Conservation (phyloP, 2,329 filamentous ascomycete genomes). For the Mycosphaerelloides madeirae region DNA sequence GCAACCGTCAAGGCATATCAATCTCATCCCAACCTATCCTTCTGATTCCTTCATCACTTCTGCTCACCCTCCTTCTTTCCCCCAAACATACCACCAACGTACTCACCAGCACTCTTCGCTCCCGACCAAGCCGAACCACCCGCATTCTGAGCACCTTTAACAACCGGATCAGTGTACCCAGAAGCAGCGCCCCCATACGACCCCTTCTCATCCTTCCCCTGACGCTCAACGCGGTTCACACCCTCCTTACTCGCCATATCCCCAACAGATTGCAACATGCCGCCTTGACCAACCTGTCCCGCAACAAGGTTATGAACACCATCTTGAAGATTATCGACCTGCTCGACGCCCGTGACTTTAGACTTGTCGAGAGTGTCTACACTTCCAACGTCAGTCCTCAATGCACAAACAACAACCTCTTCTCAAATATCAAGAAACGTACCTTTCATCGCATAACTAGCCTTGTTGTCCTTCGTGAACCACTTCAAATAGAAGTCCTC, state of each 20-base stretch:
- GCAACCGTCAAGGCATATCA: background rate
- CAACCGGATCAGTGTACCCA: slow-evolving; percentile 32
- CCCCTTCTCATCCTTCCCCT: slow-evolving; percentile 59
- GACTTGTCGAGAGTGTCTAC: slow-evolving; percentile 63
- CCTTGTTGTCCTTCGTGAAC: slow-evolving; percentile 74
- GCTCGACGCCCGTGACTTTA: slow-evolving; percentile 63
- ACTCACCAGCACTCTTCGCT: slow-evolving; percentile 31
- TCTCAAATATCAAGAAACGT: slow-evolving; percentile 23
- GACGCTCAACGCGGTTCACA: slow-evolving; percentile 59
- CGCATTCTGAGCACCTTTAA: slow-evolving; percentile 27
- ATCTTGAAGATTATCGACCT: slow-evolving; percentile 66
- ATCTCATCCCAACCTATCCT: background rate
- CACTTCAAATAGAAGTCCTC: slow-evolving; percentile 68
- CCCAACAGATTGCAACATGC: slow-evolving; percentile 60
- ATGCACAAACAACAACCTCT: too few species aligned
- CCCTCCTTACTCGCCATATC: slow-evolving; percentile 61
- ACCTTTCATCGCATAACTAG: slow-evolving; percentile 67
- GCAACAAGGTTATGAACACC: slow-evolving; percentile 58
- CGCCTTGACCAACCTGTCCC: slow-evolving; percentile 64
- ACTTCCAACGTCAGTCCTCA: background rate
- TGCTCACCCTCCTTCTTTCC: slow-evolving; percentile 28
- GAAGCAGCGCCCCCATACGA: slow-evolving; percentile 40
- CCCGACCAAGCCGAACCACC: slow-evolving; percentile 27
- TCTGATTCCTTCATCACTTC: slow-evolving; percentile 4
- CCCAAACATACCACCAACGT: slow-evolving; percentile 30